These are phyloP conservation scores for Macadamia tetraphylla DNA, from an alignment of 164 flowering plant species.

Conservation along the genomic window DNA sequence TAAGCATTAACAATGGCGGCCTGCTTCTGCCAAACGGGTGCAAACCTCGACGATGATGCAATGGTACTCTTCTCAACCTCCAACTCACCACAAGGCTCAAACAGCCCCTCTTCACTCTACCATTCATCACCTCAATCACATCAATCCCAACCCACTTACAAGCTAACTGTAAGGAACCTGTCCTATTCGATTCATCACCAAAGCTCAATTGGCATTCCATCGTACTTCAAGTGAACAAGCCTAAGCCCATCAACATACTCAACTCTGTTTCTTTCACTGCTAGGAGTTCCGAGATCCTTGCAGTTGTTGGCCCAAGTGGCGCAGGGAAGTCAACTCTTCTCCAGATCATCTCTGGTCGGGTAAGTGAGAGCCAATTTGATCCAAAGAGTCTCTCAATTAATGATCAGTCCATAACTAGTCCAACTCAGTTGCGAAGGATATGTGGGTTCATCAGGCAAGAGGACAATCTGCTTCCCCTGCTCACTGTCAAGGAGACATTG, in stretches of 20 bases:
- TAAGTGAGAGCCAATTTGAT: slow-evolving; percentile 37
- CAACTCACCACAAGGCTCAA: slow-evolving; percentile 23
- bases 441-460: slow-evolving; percentile 92
- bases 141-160: slow-evolving; percentile 18
- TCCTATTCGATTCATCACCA: slow-evolving; percentile 44
- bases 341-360: slow-evolving; percentile 63
- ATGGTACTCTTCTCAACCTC: slow-evolving; percentile 52
- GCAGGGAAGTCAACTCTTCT: slow-evolving; percentile 87
- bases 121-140: slow-evolving; percentile 24
- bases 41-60: slow-evolving; percentile 42
- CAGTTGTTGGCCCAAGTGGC: slow-evolving; percentile 88
- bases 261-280: slow-evolving; percentile 70
- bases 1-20: slow-evolving; percentile 30
- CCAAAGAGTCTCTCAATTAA: slow-evolving; percentile 46
- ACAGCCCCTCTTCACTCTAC: slow-evolving; percentile 50
- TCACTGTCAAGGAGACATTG: slow-evolving; percentile 85
- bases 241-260: slow-evolving; percentile 44
- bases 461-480: slow-evolving; percentile 70
- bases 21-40: slow-evolving; percentile 28
- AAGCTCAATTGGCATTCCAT: slow-evolving; percentile 11
- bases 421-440: slow-evolving; percentile 46
- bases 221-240: slow-evolving; percentile 17
- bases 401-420: slow-evolving; percentile 30
- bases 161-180: slow-evolving; percentile 45
- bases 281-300: slow-evolving; percentile 56